Conservation (phyloP, 192 early-diverging fungal species). For the Globomyces pollinis-pini region DNA sequence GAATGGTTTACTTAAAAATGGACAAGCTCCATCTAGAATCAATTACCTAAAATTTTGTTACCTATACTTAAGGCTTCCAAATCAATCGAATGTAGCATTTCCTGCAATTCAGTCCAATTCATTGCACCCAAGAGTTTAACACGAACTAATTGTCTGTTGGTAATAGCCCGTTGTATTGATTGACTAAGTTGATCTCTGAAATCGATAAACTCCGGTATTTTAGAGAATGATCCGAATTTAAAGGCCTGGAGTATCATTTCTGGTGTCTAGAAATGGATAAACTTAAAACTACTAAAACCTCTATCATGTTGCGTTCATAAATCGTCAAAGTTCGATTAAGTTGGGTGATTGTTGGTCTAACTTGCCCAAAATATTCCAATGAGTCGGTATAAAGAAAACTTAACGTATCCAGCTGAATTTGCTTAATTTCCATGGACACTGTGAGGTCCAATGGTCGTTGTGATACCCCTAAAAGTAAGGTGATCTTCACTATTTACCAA, state of each 20-base stretch:
- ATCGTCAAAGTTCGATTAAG: slow-evolving; percentile 62
- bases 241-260: slow-evolving; percentile 82
- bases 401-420: slow-evolving; percentile 86
- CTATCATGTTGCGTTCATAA: slow-evolving; percentile 66
- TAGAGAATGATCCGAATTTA: slow-evolving; percentile 78
- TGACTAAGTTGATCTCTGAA: slow-evolving; percentile 63
- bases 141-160: slow-evolving; percentile 56
- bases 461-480: slow-evolving; percentile 38
- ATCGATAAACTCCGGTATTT: slow-evolving; percentile 79
- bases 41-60: too few relatives aligned
- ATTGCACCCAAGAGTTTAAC: slow-evolving; percentile 49
- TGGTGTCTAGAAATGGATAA: too few relatives aligned
- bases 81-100: slow-evolving; percentile 50
- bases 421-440: slow-evolving; percentile 76
- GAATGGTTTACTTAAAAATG: neutral
- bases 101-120: slow-evolving; percentile 39
- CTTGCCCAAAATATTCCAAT: slow-evolving; percentile 40
- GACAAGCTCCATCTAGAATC: slow-evolving; percentile 42
- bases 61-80: slow-evolving; percentile 21
- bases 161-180: slow-evolving; percentile 69
- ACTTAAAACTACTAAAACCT: too few relatives aligned
- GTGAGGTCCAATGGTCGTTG: slow-evolving; percentile 53
- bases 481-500: too few relatives aligned
- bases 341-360: slow-evolving; percentile 39
- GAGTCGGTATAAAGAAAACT: slow-evolving; percentile 64